These are phyloP conservation scores for Fraxinus velutina DNA, from an alignment of 305 asterid species.

Conservation along the genomic window DNA sequence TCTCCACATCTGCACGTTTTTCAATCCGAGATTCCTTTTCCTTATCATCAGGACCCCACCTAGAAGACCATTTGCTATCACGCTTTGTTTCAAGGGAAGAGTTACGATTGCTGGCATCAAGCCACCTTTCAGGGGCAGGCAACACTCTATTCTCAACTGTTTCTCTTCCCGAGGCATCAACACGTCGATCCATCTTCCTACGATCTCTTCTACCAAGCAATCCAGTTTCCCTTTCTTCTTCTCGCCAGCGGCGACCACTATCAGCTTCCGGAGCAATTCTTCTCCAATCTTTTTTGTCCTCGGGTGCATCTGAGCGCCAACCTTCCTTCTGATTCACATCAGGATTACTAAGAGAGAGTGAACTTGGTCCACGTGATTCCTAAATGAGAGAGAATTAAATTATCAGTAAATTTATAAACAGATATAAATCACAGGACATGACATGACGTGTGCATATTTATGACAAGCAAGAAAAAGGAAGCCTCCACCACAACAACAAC, in stretches of 20 bases:
- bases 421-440: not conserved
- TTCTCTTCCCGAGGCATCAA: constrained; percentile 69
- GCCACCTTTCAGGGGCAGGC: constrained; percentile 71
- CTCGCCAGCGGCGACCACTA: constrained; percentile 97
- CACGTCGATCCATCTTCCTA: constrained; percentile 77
- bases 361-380: constrained; percentile 84
- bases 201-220: constrained; percentile 93
- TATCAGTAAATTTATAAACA: not conserved
- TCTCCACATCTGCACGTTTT: constrained; percentile 65
- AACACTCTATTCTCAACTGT: constrained; percentile 56
- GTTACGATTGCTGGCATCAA: constrained; percentile 64
- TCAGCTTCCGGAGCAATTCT: constrained; percentile 60
- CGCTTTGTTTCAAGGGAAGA: constrained; percentile 77
- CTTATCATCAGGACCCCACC: constrained; percentile 99
- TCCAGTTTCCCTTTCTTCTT: constrained; percentile 99
- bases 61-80: constrained; percentile 85
- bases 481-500: not conserved
- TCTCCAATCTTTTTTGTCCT: constrained; percentile 89
- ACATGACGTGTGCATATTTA: not conserved
- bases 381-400: constrained; percentile 22
- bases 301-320: constrained; percentile 68
- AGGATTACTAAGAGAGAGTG: constrained; percentile 79
- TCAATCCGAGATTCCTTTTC: constrained; percentile 77
- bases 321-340: constrained; percentile 76
- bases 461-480: not conserved